Evolutionary conservation across 2,329 filamentous ascomycete species (phyloP).

Genomic region (Rosellinia necatrix): DNA sequence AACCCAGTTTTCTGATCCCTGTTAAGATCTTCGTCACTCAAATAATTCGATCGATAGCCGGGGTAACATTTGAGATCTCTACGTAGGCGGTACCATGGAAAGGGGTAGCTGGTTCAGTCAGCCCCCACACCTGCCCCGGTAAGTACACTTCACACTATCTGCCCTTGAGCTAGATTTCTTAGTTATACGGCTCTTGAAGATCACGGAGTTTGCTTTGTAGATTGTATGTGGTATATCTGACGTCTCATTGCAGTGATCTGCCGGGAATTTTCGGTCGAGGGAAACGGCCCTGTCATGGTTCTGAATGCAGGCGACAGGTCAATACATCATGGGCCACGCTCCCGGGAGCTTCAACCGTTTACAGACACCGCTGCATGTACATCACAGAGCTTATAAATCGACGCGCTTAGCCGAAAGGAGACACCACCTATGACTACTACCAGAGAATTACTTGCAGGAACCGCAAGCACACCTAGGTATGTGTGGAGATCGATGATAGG

Average conservation of each 20-base stretch:
- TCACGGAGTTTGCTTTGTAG: not conserved
- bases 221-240: not conserved
- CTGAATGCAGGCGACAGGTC: slow-evolving; percentile 22
- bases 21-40: slow-evolving; percentile 23
- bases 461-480: slow-evolving; percentile 16
- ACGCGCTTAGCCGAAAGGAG: slow-evolving; percentile 20
- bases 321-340: slow-evolving; percentile 14
- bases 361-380: slow-evolving; percentile 28
- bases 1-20: slow-evolving; percentile 24
- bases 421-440: not conserved
- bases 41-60: slow-evolving; percentile 28
- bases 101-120: slow-evolving; percentile 17
- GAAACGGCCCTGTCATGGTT: not conserved
- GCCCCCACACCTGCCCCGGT: not conserved
- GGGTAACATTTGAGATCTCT: slow-evolving; percentile 26
- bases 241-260: not conserved
- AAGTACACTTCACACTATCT: not conserved
- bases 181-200: not conserved
- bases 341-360: slow-evolving; percentile 28
- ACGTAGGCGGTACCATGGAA: slow-evolving; percentile 16
- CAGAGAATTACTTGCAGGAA: slow-evolving; percentile 18
- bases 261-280: slow-evolving; percentile 1
- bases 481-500: slow-evolving; percentile 15
- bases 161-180: not conserved
- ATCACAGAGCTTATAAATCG: slow-evolving; percentile 18